Conservation (phyloP, 2,329 filamentous ascomycete genomes). For the Arachnopeziza araneosa region DNA sequence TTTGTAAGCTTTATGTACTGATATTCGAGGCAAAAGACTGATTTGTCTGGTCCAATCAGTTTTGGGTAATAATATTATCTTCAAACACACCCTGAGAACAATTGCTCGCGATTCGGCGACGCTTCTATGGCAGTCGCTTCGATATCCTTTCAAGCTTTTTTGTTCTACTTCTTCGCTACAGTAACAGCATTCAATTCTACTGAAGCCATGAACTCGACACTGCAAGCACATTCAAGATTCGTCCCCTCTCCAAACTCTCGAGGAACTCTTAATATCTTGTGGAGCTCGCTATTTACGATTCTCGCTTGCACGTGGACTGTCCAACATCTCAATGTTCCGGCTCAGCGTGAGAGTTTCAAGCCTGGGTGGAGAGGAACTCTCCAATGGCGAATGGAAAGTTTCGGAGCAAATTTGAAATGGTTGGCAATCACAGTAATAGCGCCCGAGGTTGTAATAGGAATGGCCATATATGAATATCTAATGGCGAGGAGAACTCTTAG, state of each 20-base stretch:
- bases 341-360: not conserved
- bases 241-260: not conserved
- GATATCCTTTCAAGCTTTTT: too few species aligned
- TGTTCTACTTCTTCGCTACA: too few species aligned
- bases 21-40: too few species aligned
- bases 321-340: not conserved
- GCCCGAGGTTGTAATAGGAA: conserved; percentile 4
- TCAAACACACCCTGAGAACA: too few species aligned
- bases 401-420: conserved; percentile 4
- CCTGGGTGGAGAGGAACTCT: not conserved
- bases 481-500: not conserved
- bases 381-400: not conserved
- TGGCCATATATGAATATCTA: not conserved
- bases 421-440: conserved; percentile 3
- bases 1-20: too few species aligned
- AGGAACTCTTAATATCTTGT: not conserved
- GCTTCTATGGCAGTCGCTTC: too few species aligned
- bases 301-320: not conserved
- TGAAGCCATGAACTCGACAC: not conserved
- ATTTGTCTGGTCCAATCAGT: too few species aligned
- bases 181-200: too few species aligned
- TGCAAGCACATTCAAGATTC: not conserved
- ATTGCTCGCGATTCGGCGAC: too few species aligned
- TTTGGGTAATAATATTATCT: too few species aligned
- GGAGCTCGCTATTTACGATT: not conserved